Percentiles rank a stretch among this genome's conserved stretches.
Evolutionary conservation across 1,284 basidiomycete genomes (phyloP).

Genomic region (Mycena sp.): DNA sequence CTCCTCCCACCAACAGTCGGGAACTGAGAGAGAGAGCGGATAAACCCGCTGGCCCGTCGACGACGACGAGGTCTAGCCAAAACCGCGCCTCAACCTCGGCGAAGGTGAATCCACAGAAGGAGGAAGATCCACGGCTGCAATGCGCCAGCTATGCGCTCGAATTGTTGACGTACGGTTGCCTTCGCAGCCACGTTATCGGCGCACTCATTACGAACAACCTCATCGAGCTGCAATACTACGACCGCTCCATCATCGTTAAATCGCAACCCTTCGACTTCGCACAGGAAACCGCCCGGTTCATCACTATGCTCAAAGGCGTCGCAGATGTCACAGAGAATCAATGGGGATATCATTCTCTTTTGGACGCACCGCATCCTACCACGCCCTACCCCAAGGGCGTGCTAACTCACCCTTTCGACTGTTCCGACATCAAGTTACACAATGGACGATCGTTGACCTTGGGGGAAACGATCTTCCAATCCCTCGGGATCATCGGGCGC

Average conservation of each 20-base stretch:
- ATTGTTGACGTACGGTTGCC: not conserved
- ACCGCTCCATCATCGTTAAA: constrained; percentile 8
- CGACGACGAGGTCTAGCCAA: constrained; percentile 12
- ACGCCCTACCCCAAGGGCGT: not conserved
- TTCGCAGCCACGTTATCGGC: not conserved
- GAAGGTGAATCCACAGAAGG: constrained; percentile 3
- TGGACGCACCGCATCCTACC: not conserved
- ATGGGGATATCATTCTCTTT: constrained; percentile 10
- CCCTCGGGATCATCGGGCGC: not conserved
- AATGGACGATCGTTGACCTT: not conserved
- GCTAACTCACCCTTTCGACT: too few relatives aligned
- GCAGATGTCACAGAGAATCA: not conserved
- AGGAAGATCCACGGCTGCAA: not conserved
- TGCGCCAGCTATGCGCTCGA: not conserved
- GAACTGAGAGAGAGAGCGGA: constrained; percentile 5
- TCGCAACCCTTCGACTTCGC: constrained; percentile 2
- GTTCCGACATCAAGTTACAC: not conserved
- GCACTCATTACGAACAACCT: not conserved
- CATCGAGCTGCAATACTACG: constrained; percentile 10
- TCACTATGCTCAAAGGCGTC: constrained; percentile 6
- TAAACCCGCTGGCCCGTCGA: constrained; percentile 8
- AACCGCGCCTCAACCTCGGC: not conserved
- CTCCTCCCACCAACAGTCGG: not conserved
- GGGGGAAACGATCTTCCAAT: not conserved
- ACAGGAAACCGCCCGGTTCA: not conserved